These are phyloP conservation scores for Drechslerella stenobrocha DNA, from an alignment of 2,329 filamentous ascomycete genomes.

Conservation along the genomic window DNA sequence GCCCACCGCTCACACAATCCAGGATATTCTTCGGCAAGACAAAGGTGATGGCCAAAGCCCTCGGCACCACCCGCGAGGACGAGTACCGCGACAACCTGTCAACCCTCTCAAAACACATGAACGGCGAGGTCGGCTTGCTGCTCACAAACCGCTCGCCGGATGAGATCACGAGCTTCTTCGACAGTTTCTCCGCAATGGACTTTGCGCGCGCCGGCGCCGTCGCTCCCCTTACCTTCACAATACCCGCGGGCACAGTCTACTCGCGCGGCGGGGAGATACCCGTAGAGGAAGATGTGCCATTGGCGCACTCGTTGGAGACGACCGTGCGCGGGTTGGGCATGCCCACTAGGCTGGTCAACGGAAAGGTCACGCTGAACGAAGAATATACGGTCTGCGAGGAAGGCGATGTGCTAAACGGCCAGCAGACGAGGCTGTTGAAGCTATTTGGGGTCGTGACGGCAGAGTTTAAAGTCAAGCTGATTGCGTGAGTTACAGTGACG, in stretches of 20 bases:
- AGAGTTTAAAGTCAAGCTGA: slow-evolving; percentile 80
- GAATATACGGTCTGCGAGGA: slow-evolving; percentile 79
- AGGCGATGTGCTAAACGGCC: slow-evolving; percentile 81
- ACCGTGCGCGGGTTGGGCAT: slow-evolving; percentile 86
- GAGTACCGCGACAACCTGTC: slow-evolving; percentile 61
- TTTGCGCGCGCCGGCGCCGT: slow-evolving; percentile 84
- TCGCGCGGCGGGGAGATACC: slow-evolving; percentile 76
- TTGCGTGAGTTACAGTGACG: slow-evolving; percentile 71
- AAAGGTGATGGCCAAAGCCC: slow-evolving; percentile 95
- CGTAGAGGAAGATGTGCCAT: slow-evolving; percentile 76
- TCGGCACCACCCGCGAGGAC: slow-evolving; percentile 75
- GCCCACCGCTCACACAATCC: slow-evolving; percentile 69
- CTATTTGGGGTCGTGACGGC: slow-evolving; percentile 87
- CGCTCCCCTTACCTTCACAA: slow-evolving; percentile 73
- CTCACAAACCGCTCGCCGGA: slow-evolving; percentile 77
- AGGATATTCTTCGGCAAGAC: slow-evolving; percentile 99
- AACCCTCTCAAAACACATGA: slow-evolving; percentile 71
- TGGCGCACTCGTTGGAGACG: slow-evolving; percentile 87
- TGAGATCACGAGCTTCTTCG: slow-evolving; percentile 73
- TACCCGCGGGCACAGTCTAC: slow-evolving; percentile 82
- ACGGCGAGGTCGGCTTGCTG: slow-evolving; percentile 83
- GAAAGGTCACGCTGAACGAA: slow-evolving; percentile 76
- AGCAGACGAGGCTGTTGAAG: slow-evolving; percentile 92
- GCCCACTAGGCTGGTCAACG: slow-evolving; percentile 84
- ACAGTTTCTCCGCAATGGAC: slow-evolving; percentile 72